phyloP scores from a whole-genome alignment of 306 rosid species.

The Dryas drummondii region DNA sequence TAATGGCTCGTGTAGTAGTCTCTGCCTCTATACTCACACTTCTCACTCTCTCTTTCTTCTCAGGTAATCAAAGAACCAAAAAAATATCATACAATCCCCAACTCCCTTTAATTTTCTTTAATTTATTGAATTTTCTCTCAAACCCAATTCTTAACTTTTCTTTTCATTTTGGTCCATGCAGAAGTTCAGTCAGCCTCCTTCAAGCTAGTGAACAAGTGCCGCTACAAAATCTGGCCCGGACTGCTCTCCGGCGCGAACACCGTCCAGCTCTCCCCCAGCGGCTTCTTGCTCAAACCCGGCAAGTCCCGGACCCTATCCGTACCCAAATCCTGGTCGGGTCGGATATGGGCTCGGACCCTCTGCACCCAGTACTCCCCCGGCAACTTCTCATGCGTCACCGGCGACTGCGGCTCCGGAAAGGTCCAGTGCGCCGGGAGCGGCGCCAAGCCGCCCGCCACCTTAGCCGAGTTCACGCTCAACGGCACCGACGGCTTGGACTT shows the following conservation, averaged over 20 bases:
- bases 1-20: slow-evolving; percentile 49
- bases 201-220: slow-evolving; percentile 82
- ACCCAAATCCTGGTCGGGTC: slow-evolving; percentile 89
- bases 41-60: slow-evolving; percentile 42
- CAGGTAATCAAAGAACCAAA: slow-evolving; percentile 43
- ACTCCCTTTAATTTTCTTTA: neutral
- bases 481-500: slow-evolving; percentile 80
- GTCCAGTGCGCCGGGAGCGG: slow-evolving; percentile 65
- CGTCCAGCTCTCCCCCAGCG: slow-evolving; percentile 73
- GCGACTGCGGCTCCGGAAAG: slow-evolving; percentile 80
- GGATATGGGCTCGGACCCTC: slow-evolving; percentile 85
- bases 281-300: slow-evolving; percentile 60
- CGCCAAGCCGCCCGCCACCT: slow-evolving; percentile 87
- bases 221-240: slow-evolving; percentile 82
- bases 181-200: slow-evolving; percentile 69
- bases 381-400: slow-evolving; percentile 73
- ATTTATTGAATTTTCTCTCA: neutral
- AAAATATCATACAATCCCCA: neutral
- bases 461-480: slow-evolving; percentile 92
- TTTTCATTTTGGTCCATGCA: slow-evolving; percentile 21
- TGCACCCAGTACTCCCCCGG: slow-evolving; percentile 53
- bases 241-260: slow-evolving; percentile 77
- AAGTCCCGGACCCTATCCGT: slow-evolving; percentile 47
- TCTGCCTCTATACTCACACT: slow-evolving; percentile 35
- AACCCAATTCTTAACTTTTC: slow-evolving; percentile 8